Evolutionary conservation across 2,329 filamentous ascomycete species (phyloP).

Genomic region (Colletotrichum salicis): DNA sequence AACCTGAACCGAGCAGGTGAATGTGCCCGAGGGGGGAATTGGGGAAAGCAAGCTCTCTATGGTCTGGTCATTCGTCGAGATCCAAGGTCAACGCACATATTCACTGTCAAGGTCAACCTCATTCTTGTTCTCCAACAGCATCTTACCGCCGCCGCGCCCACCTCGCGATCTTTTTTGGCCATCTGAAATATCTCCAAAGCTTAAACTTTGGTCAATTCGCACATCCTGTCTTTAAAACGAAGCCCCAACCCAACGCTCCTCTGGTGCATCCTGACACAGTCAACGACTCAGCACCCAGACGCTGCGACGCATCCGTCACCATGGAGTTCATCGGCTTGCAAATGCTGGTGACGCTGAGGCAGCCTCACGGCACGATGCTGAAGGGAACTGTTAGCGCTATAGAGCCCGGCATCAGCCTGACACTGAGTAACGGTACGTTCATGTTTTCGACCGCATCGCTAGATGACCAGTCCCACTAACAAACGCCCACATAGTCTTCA

Average conservation of each 20-base stretch:
- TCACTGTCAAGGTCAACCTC: constrained; percentile 11
- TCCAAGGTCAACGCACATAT: constrained; percentile 20
- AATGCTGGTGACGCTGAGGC: constrained; percentile 77
- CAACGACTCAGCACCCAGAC: constrained; percentile 22
- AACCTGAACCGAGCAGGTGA: constrained; percentile 29
- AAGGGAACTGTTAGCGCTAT: constrained; percentile 78
- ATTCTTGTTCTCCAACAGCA: not conserved
- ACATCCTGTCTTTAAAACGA: not conserved
- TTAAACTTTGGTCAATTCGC: not conserved
- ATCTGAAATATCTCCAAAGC: not conserved
- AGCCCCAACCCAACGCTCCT: not conserved
- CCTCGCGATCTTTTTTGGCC: not conserved
- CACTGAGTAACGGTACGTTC: constrained; percentile 77
- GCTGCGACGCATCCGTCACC: constrained; percentile 37
- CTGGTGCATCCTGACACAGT: constrained; percentile 19
- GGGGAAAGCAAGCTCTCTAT: constrained; percentile 26
- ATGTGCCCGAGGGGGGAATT: constrained; percentile 25
- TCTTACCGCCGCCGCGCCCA: not conserved
- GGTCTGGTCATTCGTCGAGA: constrained; percentile 14
- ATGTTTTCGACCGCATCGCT: constrained; percentile 40
- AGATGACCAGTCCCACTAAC: not conserved
- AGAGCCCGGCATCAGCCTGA: constrained; percentile 72
- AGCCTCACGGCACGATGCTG: constrained; percentile 71
- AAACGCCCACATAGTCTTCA: constrained; percentile 47
- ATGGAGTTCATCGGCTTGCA: constrained; percentile 83